Conservation (phyloP, 805 yeast genomes). For the Candida arabinofermentans region DNA sequence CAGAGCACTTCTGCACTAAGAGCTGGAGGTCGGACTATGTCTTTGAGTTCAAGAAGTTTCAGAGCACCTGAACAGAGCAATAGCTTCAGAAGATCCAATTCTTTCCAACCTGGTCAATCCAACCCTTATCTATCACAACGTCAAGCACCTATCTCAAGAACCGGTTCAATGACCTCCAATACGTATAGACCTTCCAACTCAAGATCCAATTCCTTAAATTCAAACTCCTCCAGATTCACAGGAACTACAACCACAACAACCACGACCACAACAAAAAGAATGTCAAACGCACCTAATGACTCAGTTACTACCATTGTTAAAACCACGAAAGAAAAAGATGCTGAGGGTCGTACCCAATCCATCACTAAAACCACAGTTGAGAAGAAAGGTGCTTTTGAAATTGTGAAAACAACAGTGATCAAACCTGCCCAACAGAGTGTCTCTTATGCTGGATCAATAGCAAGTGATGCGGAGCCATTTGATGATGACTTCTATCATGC, state of each 20-base stretch:
- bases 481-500: conserved; percentile 19
- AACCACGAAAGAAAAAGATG: conserved; percentile 48
- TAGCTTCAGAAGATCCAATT: conserved; percentile 20
- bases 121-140: conserved; percentile 11
- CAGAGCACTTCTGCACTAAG: neutral
- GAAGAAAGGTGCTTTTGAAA: conserved; percentile 44
- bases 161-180: conserved; percentile 21
- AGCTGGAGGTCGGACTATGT: conserved; percentile 26
- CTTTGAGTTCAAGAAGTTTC: conserved; percentile 29
- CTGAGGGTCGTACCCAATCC: conserved; percentile 49
- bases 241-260: conserved; percentile 30
- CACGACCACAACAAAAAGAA: conserved; percentile 23
- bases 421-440: conserved; percentile 22
- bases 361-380: conserved; percentile 52
- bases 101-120: conserved; percentile 19
- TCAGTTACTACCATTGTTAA: conserved; percentile 35
- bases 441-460: conserved; percentile 12
- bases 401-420: conserved; percentile 44
- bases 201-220: conserved; percentile 23
- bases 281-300: conserved; percentile 12
- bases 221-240: conserved; percentile 21
- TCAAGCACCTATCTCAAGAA: conserved; percentile 13
- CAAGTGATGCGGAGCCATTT: conserved; percentile 17
- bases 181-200: conserved; percentile 13
- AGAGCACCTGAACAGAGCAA: conserved; percentile 17